A percentile compares a stretch with the other conserved stretches of the same genome.
Conservation (phyloP, 345 rosid species). For the Acer yangbiense region DNA sequence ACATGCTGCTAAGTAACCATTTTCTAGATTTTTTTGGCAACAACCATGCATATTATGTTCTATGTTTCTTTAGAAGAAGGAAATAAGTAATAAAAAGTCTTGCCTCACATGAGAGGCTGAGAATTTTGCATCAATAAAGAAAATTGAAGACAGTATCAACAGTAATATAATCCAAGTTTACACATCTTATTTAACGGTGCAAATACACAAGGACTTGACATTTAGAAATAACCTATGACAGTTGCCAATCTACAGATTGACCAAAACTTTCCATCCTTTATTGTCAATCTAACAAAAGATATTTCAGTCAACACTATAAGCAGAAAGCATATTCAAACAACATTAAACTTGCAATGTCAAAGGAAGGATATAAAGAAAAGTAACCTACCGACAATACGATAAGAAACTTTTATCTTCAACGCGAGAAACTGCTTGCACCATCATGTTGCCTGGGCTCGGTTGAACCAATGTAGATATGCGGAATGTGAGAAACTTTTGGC, state of each 20-base stretch:
- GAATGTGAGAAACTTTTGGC: conserved; percentile 9
- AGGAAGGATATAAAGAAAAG: background rate
- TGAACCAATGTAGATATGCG: conserved; percentile 4
- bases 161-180: background rate
- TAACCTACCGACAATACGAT: background rate
- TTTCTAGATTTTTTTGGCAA: too few relatives aligned
- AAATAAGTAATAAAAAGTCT: background rate
- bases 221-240: background rate
- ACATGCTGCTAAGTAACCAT: too few relatives aligned
- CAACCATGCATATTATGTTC: background rate
- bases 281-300: background rate
- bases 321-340: background rate
- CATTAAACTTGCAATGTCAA: background rate
- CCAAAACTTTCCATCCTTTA: background rate
- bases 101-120: background rate
- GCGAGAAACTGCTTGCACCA: background rate
- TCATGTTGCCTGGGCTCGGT: background rate
- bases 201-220: background rate
- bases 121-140: background rate
- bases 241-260: background rate
- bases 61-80: background rate
- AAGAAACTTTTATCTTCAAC: background rate
- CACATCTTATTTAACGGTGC: background rate
- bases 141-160: background rate
- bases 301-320: background rate